Evolutionary conservation across 176 grass and related monocot genomes (phyloP), one percentile per base, ranked within the genome.

Genomic region (Guadua angustifolia): DNA sequence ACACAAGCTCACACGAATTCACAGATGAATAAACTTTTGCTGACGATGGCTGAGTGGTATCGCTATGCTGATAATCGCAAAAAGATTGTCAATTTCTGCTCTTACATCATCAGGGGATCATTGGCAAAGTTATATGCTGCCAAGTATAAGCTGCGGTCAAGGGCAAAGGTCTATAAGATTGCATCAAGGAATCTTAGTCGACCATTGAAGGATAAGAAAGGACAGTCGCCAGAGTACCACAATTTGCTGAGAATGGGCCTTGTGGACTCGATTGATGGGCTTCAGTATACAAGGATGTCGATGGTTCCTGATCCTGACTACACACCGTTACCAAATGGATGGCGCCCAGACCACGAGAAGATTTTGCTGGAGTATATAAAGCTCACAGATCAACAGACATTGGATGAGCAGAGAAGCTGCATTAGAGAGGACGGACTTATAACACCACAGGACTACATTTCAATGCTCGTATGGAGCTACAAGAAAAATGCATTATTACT

Each of bases 131-230:
- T 98, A 40, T 98, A 98, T 81, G 93, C 93, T 69, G 96, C 96
- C 64, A 98, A 98, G n/a, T 98, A 98, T 82, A 98, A 98, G 66
- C 79, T 98, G 65, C 81, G 96, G 47, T 95, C 96, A 35, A 98
- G 96, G 72, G 96, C 96, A 60, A 98, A 98, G 86, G 96, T 98
- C 66, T 98, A 98, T 77, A 95, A 90, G 87, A 98, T 98, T 83
- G 96, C 93, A 53, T 98, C 93, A 61, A 92, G 96, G 85, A 98
- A 98, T 87, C 93, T 95, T 57, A 93, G 93, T 80, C 93, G 93
- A n/a, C 93, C 93, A 52, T 81, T 98, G 85, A 98, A 95, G 80
- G 93, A 98, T 71, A 98, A 94, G 90, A 95, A 98, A 78, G 93
- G 96, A 6, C 92, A 93, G 76, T 98, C 96, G 8, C 93, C 93